Evolutionary conservation across 306 rosid genomes (phyloP).

Genomic region (Boehmeria nivea): DNA sequence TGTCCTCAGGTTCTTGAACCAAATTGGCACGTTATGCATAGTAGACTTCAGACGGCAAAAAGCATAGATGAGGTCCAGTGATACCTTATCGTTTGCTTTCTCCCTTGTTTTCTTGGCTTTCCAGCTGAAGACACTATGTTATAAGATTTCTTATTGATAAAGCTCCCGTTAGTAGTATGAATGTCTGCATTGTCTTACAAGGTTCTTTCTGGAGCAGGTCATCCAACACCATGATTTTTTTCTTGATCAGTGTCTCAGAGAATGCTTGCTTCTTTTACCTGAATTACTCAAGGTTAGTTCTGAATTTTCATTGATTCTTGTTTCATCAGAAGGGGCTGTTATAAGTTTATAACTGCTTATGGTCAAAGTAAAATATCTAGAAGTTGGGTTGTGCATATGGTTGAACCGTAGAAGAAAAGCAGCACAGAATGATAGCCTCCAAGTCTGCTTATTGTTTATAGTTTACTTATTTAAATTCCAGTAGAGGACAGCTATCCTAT

Average conservation of each 20-base stretch:
- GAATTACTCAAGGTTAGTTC: slow-evolving; percentile 82
- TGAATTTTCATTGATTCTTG: neutral
- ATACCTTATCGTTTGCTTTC: slow-evolving; percentile 2
- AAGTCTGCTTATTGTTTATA: too few species aligned
- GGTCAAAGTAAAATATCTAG: neutral
- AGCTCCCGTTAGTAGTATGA: neutral
- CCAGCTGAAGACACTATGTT: neutral
- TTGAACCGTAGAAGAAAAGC: slow-evolving; percentile 2
- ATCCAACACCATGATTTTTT: slow-evolving; percentile 89
- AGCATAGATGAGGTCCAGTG: slow-evolving; percentile 82
- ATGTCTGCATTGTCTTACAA: slow-evolving; percentile 18
- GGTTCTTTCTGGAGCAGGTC: slow-evolving; percentile 61
- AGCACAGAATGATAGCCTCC: neutral
- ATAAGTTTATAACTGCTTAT: neutral
- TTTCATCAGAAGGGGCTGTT: neutral
- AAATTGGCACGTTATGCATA: slow-evolving; percentile 91
- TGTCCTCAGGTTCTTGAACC: slow-evolving; percentile 88
- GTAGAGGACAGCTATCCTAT: too few species aligned
- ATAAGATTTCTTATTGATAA: neutral
- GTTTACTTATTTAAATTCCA: too few species aligned
- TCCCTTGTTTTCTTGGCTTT: neutral
- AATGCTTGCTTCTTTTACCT: slow-evolving; percentile 89
- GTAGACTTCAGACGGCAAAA: slow-evolving; percentile 77
- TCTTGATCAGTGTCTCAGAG: slow-evolving; percentile 89
- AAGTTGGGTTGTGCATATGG: neutral